phyloP scores from a whole-genome alignment of 495 filamentous ascomycete genomes.

The Trichoderma virens region DNA sequence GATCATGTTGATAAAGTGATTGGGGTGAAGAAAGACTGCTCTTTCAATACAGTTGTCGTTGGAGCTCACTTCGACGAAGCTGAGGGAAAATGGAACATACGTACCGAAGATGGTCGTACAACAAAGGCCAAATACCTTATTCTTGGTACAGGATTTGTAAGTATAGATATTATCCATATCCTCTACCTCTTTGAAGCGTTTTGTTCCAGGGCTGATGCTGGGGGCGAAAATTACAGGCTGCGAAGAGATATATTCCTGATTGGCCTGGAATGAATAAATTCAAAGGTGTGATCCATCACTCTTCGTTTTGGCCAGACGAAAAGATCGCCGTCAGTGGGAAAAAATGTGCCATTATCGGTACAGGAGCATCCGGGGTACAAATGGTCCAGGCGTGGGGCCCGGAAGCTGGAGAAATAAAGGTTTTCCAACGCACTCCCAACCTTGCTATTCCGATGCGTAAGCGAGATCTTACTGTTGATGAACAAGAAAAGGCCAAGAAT shows the following conservation, averaged over 20 bases:
- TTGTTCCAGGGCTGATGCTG: not conserved
- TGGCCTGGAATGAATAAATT: slow-evolving; percentile 48
- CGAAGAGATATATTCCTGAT: slow-evolving; percentile 32
- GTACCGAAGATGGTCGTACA: not conserved
- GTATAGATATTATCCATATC: not conserved
- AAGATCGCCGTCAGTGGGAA: slow-evolving; percentile 41
- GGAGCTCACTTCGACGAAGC: not conserved
- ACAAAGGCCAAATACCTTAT: not conserved
- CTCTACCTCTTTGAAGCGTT: not conserved
- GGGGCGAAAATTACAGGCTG: slow-evolving; percentile 15
- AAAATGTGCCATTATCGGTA: slow-evolving; percentile 49
- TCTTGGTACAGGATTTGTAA: not conserved
- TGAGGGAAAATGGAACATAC: slow-evolving; percentile 4
- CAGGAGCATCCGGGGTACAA: slow-evolving; percentile 53
- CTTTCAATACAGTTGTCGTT: slow-evolving; percentile 22
- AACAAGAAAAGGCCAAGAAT: slow-evolving; percentile 33
- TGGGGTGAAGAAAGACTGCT: slow-evolving; percentile 32
- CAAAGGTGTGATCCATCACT: slow-evolving; percentile 46
- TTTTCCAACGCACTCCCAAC: slow-evolving; percentile 47
- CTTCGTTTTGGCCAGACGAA: slow-evolving; percentile 51
- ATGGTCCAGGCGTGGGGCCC: slow-evolving; percentile 39
- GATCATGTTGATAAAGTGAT: slow-evolving; percentile 30
- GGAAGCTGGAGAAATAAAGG: slow-evolving; percentile 29
- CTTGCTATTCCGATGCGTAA: slow-evolving; percentile 45
- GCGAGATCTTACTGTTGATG: slow-evolving; percentile 26